These are phyloP conservation scores for Silene vulgaris DNA, from an alignment of 179 eudicot species.

Conservation along the genomic window DNA sequence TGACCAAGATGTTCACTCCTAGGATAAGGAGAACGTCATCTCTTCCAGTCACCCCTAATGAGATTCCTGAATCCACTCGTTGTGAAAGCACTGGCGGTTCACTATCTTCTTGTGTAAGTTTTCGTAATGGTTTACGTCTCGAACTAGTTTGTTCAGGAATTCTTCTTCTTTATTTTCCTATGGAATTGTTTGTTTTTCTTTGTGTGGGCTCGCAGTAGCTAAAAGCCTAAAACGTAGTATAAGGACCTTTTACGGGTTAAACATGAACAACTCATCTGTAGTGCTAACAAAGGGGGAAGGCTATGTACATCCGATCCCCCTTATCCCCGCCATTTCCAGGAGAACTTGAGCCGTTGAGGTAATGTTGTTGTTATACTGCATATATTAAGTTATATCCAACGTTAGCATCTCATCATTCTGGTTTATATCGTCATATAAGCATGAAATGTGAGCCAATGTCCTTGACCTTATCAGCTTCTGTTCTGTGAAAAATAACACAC, in stretches of 20 bases:
- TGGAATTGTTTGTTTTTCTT: background rate
- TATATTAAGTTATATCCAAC: background rate
- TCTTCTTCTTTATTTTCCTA: background rate
- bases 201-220: background rate
- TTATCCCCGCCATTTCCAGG: too few species aligned
- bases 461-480: background rate
- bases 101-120: slow-evolving; percentile 26
- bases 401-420: background rate
- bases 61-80: slow-evolving; percentile 14
- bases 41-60: slow-evolving; percentile 25
- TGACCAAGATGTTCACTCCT: slow-evolving; percentile 33
- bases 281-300: too few species aligned
- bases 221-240: background rate
- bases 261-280: too few species aligned
- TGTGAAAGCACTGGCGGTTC: slow-evolving; percentile 18
- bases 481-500: background rate
- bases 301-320: background rate
- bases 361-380: background rate
- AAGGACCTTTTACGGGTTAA: background rate
- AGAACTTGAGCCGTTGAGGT: background rate
- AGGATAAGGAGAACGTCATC: slow-evolving; percentile 28
- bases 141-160: background rate
- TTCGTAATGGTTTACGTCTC: background rate
- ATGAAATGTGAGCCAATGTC: background rate
- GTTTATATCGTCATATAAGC: background rate